A percentile compares a stretch with the other conserved stretches of the same genome.
Evolutionary conservation across 1,284 basidiomycete genomes (phyloP).

Genomic region (Rhodofomes roseus): DNA sequence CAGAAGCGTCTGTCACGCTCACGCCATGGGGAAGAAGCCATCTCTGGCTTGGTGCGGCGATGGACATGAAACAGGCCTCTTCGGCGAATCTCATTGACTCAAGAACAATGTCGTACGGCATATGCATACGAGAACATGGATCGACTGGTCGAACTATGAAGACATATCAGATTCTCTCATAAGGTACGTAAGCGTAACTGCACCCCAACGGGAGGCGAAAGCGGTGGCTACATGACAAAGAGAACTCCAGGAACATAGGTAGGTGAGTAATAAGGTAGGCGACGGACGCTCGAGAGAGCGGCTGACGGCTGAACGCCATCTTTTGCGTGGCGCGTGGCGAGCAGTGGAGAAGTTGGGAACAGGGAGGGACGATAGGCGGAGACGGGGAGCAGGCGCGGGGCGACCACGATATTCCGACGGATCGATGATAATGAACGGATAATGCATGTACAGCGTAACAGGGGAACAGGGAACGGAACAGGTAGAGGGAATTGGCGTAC

Average conservation of each 20-base stretch:
- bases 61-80: neutral
- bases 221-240: neutral
- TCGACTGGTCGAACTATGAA: neutral
- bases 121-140: too few relatives aligned
- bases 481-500: neutral
- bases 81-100: neutral
- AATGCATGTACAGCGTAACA: neutral
- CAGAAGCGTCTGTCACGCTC: neutral
- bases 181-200: neutral
- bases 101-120: neutral
- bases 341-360: neutral
- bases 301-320: conserved; percentile 9
- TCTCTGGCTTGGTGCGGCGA: neutral
- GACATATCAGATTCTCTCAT: neutral
- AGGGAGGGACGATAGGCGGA: too few relatives aligned
- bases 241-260: neutral
- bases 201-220: neutral
- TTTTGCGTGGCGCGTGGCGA: conserved; percentile 1
- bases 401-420: neutral
- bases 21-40: neutral
- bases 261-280: neutral
- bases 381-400: neutral
- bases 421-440: neutral
- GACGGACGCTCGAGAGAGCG: conserved; percentile 2
- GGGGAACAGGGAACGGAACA: neutral